Conservation (phyloP, 305 asterid genomes). For the Fraxinus albicans region DNA sequence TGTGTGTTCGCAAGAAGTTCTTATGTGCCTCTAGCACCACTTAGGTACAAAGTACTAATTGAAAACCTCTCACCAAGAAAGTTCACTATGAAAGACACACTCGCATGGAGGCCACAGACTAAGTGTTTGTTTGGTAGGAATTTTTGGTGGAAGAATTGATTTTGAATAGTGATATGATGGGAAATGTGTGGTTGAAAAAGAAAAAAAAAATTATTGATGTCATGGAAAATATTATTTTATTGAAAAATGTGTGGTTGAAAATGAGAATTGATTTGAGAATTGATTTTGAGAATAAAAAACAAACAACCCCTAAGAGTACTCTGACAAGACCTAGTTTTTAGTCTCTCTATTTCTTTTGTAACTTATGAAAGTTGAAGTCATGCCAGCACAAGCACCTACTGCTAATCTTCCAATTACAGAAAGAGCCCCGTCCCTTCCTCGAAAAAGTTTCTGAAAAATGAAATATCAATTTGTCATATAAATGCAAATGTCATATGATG, state of each 20-base stretch:
- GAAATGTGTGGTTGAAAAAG: no score
- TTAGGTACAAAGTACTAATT: neutral
- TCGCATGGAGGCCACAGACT: neutral
- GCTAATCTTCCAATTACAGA: conserved; percentile 89
- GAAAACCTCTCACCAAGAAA: neutral
- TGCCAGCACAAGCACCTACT: conserved; percentile 99
- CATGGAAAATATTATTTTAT: no score
- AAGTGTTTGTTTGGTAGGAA: neutral
- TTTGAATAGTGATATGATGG: no score
- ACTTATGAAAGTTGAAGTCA: conserved; percentile 98
- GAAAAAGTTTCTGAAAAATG: conserved; percentile 58
- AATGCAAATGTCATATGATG: neutral
- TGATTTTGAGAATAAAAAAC: no score
- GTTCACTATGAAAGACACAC: neutral
- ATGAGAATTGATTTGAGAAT: no score
- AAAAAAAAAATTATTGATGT: neutral
- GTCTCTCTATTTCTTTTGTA: conserved; percentile 6
- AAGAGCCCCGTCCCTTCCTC: conserved; percentile 68
- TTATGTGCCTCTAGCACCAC: neutral
- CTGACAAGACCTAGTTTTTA: no score
- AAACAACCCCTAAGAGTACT: no score
- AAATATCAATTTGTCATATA: conserved; percentile 19
- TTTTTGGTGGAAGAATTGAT: no score
- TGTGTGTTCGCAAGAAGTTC: neutral
- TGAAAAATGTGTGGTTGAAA: no score